These are phyloP conservation scores for Daphne laureola DNA, from an alignment of 441 rosid genomes.

Conservation along the genomic window DNA sequence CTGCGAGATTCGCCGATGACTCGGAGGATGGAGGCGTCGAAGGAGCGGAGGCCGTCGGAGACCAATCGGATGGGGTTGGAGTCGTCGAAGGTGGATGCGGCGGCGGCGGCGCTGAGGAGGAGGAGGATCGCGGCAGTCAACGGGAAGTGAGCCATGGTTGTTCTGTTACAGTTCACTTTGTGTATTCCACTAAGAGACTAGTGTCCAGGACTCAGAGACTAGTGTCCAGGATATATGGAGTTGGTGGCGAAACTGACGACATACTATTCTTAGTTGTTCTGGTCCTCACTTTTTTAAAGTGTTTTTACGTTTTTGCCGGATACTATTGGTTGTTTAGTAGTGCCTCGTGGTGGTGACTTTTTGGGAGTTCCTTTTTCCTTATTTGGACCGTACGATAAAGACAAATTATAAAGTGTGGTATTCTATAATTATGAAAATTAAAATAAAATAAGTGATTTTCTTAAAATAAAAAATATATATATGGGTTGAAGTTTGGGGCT, in stretches of 20 bases:
- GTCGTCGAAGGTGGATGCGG: slow-evolving; percentile 14
- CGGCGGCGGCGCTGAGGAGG: slow-evolving; percentile 10
- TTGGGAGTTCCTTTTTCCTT: too few species aligned
- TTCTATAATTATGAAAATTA: too few species aligned
- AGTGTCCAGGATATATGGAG: too few species aligned
- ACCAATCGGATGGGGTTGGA: slow-evolving; percentile 44
- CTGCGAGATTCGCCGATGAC: slow-evolving; percentile 61
- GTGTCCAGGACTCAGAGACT: too few species aligned
- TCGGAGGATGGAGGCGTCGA: slow-evolving; percentile 50
- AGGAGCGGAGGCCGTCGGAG: slow-evolving; percentile 49
- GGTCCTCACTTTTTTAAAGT: background rate
- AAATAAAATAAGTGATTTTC: too few species aligned
- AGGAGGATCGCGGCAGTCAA: slow-evolving; percentile 10
- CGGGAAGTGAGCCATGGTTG: slow-evolving; percentile 8
- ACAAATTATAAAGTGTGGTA: too few species aligned
- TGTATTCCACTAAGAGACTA: too few species aligned
- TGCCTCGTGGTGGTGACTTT: too few species aligned
- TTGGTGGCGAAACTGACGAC: too few species aligned
- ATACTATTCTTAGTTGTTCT: background rate
- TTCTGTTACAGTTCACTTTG: background rate
- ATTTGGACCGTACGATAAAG: background rate
- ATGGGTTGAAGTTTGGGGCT: too few species aligned
- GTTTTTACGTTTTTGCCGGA: background rate
- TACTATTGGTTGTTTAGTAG: too few species aligned
- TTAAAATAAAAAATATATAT: too few species aligned